Conservation (phyloP, 768 basidiomycete species). For the Lactifluus volemus region DNA sequence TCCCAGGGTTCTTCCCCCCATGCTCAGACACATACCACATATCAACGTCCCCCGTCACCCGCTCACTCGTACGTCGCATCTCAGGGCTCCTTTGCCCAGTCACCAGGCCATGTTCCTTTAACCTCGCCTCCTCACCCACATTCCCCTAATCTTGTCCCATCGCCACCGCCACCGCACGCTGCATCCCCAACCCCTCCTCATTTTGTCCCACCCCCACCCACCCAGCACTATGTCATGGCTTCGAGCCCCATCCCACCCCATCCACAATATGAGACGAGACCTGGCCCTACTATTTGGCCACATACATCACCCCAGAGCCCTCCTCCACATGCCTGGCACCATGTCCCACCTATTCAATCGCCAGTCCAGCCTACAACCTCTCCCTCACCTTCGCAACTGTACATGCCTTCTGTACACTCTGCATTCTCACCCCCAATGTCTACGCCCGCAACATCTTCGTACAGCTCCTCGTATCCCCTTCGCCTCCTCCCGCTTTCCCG, state of each 20-base stretch:
- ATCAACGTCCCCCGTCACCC: not conserved
- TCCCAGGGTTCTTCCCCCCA: too few relatives aligned
- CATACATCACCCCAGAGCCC: not conserved
- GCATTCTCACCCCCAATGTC: not conserved
- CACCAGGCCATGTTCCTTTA: too few relatives aligned
- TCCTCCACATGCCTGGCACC: not conserved
- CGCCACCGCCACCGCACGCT: not conserved
- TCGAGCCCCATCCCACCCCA: not conserved
- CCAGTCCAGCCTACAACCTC: not conserved
- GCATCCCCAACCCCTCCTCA: not conserved
- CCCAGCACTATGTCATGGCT: not conserved
- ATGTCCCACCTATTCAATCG: not conserved
- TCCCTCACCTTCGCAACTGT: not conserved
- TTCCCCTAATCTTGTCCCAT: not conserved
- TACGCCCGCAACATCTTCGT: not conserved
- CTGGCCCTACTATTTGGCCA: not conserved
- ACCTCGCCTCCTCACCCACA: too few relatives aligned
- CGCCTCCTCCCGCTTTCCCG: not conserved
- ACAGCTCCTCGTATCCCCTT: not conserved
- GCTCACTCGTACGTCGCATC: too few relatives aligned
- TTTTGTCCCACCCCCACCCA: not conserved
- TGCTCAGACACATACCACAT: too few relatives aligned
- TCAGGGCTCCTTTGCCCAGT: too few relatives aligned
- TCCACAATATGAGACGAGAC: not conserved
- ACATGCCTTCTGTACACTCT: not conserved